Evolutionary conservation across 2,329 filamentous ascomycete genomes (phyloP), one percentile per base, ranked within the genome.

Genomic region (Neonectria neomacrospora): DNA sequence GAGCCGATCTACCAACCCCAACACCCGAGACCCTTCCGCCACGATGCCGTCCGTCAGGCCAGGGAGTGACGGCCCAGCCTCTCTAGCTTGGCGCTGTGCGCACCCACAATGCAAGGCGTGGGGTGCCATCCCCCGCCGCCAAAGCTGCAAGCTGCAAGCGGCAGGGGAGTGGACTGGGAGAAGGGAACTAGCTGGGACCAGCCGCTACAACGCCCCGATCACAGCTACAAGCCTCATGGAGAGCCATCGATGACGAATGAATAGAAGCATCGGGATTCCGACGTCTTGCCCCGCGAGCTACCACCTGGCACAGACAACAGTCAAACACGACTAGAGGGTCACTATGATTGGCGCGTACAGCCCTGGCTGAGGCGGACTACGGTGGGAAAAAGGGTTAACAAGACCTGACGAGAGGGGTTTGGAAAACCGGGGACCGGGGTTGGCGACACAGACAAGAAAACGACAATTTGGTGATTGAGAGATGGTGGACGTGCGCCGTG

Each of bases 401-500:
- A 53, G 50, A 64, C 37, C 50, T 55, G 61, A 50, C 20, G 54
- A 54, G 64, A 63, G 61, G 61, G 61, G 64, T 41, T 52, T 52
- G 37, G n/a, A n/a, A 41, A 41, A 41, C n/a, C 37, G 37, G 63
- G 26, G 42, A 26, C 54, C 26, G n/a, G 61, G 60, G 54, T 61
- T 60, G n/a, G 42, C 55, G 55, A 66, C 58, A 60, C 61, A 53
- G 57, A 64, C 14, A 16, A 37, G 34, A 37, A 59, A 63, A 62
- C 70, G 64, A 72, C 64, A 66, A 32, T 22, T 51, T 53, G 59
- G 65, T 4, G 12, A 14, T 28, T 45, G 20, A 10, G 7, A 12
- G 42, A 45, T 45, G 20, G 22, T 72, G 70, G 67, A 71, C 50
- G 16, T n/a, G n/a, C 37, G 14, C 63, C 62, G 66, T 66, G 64